Conservation (phyloP, 2,329 filamentous ascomycete genomes). For the Ceratocystis papillata region DNA sequence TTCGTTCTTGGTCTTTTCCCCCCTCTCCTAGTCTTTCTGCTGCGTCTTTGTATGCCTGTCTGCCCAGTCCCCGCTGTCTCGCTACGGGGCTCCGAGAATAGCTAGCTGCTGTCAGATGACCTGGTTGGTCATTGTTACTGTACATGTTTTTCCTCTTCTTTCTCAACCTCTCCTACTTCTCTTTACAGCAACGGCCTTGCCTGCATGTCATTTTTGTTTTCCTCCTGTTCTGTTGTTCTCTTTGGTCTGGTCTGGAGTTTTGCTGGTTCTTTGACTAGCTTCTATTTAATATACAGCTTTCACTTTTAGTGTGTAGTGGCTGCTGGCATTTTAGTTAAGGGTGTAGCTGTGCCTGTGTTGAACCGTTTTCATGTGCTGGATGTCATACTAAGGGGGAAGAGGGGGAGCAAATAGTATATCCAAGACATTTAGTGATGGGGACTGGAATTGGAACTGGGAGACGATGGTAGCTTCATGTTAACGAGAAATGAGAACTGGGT, state of each 20-base stretch:
- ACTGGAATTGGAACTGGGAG: too few species aligned
- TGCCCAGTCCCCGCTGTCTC: too few species aligned
- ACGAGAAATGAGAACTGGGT: too few species aligned
- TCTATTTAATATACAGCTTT: conserved; percentile 24
- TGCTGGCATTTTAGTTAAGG: neutral
- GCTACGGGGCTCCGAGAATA: neutral
- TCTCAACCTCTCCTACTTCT: neutral
- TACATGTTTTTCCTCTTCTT: conserved; percentile 8
- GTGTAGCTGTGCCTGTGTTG: conserved; percentile 5
- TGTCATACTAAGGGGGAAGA: neutral
- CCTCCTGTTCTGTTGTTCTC: neutral
- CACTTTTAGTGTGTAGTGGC: neutral
- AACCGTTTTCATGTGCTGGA: neutral
- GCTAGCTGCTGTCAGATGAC: neutral
- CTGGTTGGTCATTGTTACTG: conserved; percentile 8
- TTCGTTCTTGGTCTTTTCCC: neutral
- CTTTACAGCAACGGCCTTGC: neutral
- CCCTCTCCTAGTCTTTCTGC: conserved; percentile 3
- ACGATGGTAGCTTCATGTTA: too few species aligned
- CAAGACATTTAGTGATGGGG: too few species aligned
- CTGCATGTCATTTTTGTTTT: neutral
- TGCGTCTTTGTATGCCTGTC: neutral
- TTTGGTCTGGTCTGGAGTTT: conserved; percentile 24
- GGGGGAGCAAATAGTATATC: too few species aligned
- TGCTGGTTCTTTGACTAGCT: conserved; percentile 24